Conservation (phyloP, 108 stramenopile genomes). For the Aurantiochytrium sp. region DNA sequence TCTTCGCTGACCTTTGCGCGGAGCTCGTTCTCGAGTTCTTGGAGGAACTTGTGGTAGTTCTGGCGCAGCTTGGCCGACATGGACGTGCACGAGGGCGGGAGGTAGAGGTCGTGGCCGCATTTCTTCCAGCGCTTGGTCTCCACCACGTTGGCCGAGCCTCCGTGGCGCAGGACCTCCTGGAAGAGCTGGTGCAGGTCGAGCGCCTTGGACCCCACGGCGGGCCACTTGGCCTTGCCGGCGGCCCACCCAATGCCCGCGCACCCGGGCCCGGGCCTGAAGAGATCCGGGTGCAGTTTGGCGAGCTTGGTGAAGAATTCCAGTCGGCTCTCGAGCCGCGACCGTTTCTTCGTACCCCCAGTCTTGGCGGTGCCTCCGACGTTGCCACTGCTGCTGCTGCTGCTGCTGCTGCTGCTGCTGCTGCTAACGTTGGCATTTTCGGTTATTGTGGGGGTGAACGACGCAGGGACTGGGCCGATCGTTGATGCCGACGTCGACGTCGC, state of each 20-base stretch:
- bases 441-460: too few species aligned
- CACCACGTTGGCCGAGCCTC: neutral
- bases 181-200: neutral
- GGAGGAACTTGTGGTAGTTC: constrained; percentile 3
- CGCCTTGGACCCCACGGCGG: neutral
- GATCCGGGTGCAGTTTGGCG: neutral
- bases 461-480: too few species aligned
- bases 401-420: too few species aligned
- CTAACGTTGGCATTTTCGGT: too few species aligned
- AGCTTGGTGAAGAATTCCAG: neutral
- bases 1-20: neutral
- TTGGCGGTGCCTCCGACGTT: too few species aligned
- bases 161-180: neutral
- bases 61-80: neutral
- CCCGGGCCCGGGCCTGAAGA: neutral
- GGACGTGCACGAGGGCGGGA: neutral
- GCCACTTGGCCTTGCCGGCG: neutral
- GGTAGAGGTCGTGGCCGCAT: neutral
- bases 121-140: neutral
- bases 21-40: neutral
- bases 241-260: neutral
- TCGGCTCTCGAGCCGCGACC: neutral
- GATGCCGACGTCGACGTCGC: too few species aligned
- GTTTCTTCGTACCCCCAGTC: neutral
- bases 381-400: too few species aligned